phyloP scores from a whole-genome alignment of 768 basidiomycete genomes.

The Boletus sp. region DNA sequence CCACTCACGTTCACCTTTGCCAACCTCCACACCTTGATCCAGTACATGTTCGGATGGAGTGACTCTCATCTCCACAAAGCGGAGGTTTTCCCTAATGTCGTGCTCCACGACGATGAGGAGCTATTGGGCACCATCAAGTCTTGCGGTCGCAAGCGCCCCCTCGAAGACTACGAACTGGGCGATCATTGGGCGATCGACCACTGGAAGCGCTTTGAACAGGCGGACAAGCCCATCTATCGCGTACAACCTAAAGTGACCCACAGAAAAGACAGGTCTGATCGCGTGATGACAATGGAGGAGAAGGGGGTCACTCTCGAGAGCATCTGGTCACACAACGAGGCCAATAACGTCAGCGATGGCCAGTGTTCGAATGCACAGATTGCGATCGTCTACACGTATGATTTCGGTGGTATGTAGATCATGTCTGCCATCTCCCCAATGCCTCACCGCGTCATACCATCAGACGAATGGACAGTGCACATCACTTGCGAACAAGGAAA shows the following conservation, averaged over 20 bases:
- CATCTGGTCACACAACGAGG: constrained; percentile 23
- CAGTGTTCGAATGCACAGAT: constrained; percentile 22
- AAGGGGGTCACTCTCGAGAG: constrained; percentile 20
- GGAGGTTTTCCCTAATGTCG: constrained; percentile 21
- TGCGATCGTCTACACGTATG: constrained; percentile 27
- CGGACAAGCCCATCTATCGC: constrained; percentile 19
- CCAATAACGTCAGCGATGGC: constrained; percentile 24
- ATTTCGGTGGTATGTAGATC: constrained; percentile 12
- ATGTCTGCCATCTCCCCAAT: neutral
- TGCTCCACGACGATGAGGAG: constrained; percentile 13
- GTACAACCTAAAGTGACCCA: constrained; percentile 8
- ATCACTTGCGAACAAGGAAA: constrained; percentile 21
- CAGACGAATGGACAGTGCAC: constrained; percentile 29
- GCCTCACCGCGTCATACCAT: neutral
- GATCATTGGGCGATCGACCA: constrained; percentile 5
- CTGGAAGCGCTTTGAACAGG: constrained; percentile 17
- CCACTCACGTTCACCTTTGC: constrained; percentile 31
- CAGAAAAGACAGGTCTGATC: constrained; percentile 8
- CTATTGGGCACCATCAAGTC: constrained; percentile 22
- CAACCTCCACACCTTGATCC: constrained; percentile 30
- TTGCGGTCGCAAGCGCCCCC: constrained; percentile 17
- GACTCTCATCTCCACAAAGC: constrained; percentile 24
- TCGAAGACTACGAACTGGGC: constrained; percentile 14
- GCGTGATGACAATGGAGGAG: constrained; percentile 21
- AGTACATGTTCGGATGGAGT: constrained; percentile 34